Percentiles rank a stretch among this genome's conserved stretches.
These are phyloP conservation scores for Trichosporon sp. DNA, from an alignment of 1,284 basidiomycete species.

Conservation along the genomic window DNA sequence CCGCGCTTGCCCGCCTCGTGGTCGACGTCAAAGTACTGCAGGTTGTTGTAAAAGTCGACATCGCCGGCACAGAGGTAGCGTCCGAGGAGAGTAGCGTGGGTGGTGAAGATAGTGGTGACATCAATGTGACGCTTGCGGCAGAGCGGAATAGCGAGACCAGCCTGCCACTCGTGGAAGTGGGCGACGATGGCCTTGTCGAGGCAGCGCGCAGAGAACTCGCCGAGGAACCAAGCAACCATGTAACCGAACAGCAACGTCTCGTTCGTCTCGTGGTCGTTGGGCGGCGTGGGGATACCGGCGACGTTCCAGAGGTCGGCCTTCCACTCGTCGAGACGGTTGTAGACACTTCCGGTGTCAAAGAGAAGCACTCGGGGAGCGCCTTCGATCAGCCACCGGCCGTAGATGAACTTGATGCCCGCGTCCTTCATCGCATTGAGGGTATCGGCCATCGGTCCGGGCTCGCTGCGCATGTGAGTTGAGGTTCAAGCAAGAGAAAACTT, in stretches of 20 bases:
- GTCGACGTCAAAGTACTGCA: constrained; percentile 98
- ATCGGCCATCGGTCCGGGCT: constrained; percentile 56
- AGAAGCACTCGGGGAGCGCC: constrained; percentile 88
- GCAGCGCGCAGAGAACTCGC: constrained; percentile 80
- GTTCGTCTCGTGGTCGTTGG: constrained; percentile 95
- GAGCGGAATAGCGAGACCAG: constrained; percentile 90
- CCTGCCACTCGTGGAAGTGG: constrained; percentile 99
- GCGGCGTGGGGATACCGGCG: constrained; percentile 92
- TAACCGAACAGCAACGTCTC: constrained; percentile 99
- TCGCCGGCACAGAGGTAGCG: constrained; percentile 95
- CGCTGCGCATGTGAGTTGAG: constrained; percentile 22
- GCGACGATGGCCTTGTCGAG: constrained; percentile 80
- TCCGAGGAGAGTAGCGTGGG: constrained; percentile 95
- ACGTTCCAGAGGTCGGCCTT: constrained; percentile 97
- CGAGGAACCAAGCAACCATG: constrained; percentile 98
- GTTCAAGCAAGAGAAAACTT: constrained; percentile 45
- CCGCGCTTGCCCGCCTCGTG: constrained; percentile 98
- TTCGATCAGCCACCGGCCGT: constrained; percentile 96
- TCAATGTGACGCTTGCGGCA: constrained; percentile 95
- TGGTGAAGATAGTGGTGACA: constrained; percentile 95
- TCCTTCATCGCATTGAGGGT: constrained; percentile 72
- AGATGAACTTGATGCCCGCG: constrained; percentile 87
- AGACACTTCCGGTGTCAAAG: constrained; percentile 88
- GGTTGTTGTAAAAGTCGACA: constrained; percentile 98
- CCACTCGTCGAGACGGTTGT: constrained; percentile 87